phyloP scores from a whole-genome alignment of 2,329 filamentous ascomycete species.

The Xylaria sp. region DNA sequence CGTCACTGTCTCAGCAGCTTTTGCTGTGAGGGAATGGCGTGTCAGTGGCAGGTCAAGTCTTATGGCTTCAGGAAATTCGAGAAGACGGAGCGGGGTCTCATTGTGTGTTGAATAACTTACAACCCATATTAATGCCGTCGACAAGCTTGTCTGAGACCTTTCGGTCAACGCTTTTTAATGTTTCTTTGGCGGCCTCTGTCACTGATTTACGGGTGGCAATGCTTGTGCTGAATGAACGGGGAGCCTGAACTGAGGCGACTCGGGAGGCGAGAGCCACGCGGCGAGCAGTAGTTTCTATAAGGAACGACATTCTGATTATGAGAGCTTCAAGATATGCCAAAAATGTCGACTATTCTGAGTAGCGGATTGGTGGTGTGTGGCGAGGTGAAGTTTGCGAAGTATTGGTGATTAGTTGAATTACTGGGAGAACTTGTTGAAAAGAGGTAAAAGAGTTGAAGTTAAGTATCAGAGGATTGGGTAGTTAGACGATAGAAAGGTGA shows the following conservation, averaged over 20 bases:
- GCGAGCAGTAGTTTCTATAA: conserved; percentile 59
- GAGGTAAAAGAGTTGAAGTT: not conserved
- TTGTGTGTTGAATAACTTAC: conserved; percentile 55
- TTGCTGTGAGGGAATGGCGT: conserved; percentile 44
- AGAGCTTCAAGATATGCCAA: not conserved
- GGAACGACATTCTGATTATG: conserved; percentile 60
- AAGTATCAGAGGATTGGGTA: not conserved
- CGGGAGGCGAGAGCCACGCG: conserved; percentile 53
- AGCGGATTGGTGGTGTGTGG: not conserved
- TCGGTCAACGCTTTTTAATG: conserved; percentile 67
- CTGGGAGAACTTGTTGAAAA: not conserved
- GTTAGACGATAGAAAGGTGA: not conserved
- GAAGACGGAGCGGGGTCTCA: no score
- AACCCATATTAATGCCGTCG: conserved; percentile 67
- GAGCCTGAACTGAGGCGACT: conserved; percentile 53
- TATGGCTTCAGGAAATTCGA: no score
- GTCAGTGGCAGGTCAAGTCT: conserved; percentile 6
- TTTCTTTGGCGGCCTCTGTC: conserved; percentile 67
- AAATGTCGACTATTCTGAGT: not conserved
- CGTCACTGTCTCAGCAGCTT: conserved; percentile 60
- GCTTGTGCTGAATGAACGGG: conserved; percentile 63
- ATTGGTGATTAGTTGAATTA: not conserved
- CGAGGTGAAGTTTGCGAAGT: not conserved
- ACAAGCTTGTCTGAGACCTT: conserved; percentile 70
- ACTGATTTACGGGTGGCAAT: conserved; percentile 58